phyloP scores from a whole-genome alignment of 495 filamentous ascomycete species.

The Corynascus novoguineensis region DNA sequence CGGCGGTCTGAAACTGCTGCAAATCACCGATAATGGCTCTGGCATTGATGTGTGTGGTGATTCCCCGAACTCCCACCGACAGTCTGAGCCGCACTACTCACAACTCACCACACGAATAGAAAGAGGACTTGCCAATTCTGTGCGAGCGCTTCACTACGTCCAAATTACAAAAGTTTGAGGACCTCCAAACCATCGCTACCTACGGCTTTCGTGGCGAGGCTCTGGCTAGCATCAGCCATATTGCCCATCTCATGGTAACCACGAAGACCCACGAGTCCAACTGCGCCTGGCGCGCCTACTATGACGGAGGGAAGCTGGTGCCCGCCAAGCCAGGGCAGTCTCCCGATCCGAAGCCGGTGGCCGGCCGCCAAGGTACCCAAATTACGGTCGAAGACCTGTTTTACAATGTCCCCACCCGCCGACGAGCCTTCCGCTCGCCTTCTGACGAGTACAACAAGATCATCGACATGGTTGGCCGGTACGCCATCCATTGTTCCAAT shows the following conservation, averaged over 20 bases:
- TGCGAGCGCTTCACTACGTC: constrained; percentile 98
- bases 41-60: constrained; percentile 75
- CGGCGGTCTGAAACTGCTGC: constrained; percentile 91
- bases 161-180: constrained; percentile 92
- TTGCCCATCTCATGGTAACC: constrained; percentile 90
- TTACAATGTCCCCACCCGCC: constrained; percentile 87
- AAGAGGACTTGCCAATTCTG: constrained; percentile 86
- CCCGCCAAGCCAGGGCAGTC: constrained; percentile 89
- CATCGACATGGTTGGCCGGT: constrained; percentile 86
- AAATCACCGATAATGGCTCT: constrained; percentile 97
- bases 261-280: constrained; percentile 86
- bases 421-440: constrained; percentile 81
- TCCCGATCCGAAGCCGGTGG: constrained; percentile 79
- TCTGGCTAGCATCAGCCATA: constrained; percentile 96
- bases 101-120: constrained; percentile 43
- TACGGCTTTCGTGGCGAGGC: constrained; percentile 98
- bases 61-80: not conserved
- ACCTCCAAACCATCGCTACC: constrained; percentile 82
- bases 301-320: constrained; percentile 74
- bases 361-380: constrained; percentile 91
- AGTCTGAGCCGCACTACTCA: constrained; percentile 5
- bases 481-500: constrained; percentile 87
- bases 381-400: constrained; percentile 97
- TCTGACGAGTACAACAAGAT: constrained; percentile 98
- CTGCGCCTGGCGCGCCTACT: constrained; percentile 85